These are phyloP conservation scores for Dimargaris cristalligena DNA, from an alignment of 192 early-diverging fungal species.

Conservation along the genomic window DNA sequence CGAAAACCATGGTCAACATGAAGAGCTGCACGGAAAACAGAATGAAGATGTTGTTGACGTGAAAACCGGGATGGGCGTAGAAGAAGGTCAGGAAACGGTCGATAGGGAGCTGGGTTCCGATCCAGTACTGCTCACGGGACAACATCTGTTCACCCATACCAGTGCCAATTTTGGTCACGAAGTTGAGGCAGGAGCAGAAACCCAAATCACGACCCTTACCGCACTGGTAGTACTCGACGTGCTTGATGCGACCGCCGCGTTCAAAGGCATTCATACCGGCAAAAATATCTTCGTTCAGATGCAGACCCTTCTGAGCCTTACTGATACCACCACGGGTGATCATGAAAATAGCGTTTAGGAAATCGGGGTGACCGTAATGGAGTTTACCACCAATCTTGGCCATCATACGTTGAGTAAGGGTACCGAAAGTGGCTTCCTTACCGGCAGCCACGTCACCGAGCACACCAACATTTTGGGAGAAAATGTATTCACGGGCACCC, in stretches of 20 bases:
- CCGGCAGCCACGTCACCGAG: conserved; percentile 81
- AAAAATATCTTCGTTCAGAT: conserved; percentile 85
- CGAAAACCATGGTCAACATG: conserved; percentile 58
- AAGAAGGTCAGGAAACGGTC: conserved; percentile 79
- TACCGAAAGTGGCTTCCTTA: conserved; percentile 77
- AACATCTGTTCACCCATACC: conserved; percentile 90
- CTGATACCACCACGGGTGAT: conserved; percentile 71
- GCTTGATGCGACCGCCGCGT: conserved; percentile 73
- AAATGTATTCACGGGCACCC: conserved; percentile 73
- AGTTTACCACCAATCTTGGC: conserved; percentile 67
- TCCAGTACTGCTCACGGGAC: conserved; percentile 82
- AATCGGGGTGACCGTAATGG: conserved; percentile 83
- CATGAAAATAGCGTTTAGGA: conserved; percentile 78
- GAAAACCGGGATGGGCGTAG: conserved; percentile 79
- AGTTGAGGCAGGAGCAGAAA: conserved; percentile 76
- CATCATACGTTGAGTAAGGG: conserved; percentile 70
- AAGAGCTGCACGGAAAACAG: conserved; percentile 68
- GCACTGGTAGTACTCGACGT: conserved; percentile 82
- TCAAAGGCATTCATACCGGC: conserved; percentile 80
- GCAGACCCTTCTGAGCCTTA: conserved; percentile 79
- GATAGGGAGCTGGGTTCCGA: conserved; percentile 66
- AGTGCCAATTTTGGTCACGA: conserved; percentile 77
- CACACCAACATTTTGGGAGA: conserved; percentile 67
- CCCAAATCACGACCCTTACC: conserved; percentile 83
- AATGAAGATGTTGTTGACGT: conserved; percentile 78